Percentiles rank a stretch among this genome's conserved stretches.
Evolutionary conservation across 108 stramenopile species (phyloP).

Genomic region (Pseudonitzschia delicatissima): DNA sequence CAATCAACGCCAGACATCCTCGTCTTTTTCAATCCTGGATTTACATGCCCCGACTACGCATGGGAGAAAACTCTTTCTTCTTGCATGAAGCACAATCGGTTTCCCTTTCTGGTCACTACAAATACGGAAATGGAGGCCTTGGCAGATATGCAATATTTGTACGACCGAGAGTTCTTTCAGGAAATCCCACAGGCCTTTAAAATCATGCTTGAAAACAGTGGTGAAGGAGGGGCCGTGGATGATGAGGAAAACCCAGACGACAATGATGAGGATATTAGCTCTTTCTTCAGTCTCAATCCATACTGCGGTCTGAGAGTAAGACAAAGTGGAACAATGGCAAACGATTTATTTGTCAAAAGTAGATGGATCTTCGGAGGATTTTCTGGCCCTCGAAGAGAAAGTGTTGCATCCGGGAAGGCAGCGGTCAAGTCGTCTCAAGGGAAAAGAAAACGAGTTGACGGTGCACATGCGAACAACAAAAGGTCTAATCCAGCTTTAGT

Average conservation of each 20-base stretch:
- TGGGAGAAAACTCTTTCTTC: conserved; percentile 62
- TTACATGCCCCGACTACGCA: conserved; percentile 83
- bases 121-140: conserved; percentile 88
- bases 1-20: conserved; percentile 57
- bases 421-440: neutral
- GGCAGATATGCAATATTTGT: conserved; percentile 66
- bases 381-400: conserved; percentile 20
- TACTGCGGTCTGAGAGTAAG: conserved; percentile 72
- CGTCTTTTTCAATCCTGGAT: conserved; percentile 88
- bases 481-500: conserved; percentile 53
- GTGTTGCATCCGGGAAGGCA: conserved; percentile 12
- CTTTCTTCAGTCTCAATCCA: conserved; percentile 79
- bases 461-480: conserved; percentile 28
- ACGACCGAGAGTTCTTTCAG: conserved; percentile 54
- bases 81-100: conserved; percentile 29
- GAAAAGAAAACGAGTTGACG: conserved; percentile 7
- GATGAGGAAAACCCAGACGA: conserved; percentile 27
- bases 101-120: conserved; percentile 77
- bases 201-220: conserved; percentile 26
- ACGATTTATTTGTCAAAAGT: conserved; percentile 87
- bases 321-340: conserved; percentile 89
- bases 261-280: conserved; percentile 11
- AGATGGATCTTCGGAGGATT: conserved; percentile 82
- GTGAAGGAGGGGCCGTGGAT: neutral
- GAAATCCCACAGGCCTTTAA: conserved; percentile 34